Conservation (phyloP, 2,329 filamentous ascomycete genomes). For the Aspergillus fijiensis region DNA sequence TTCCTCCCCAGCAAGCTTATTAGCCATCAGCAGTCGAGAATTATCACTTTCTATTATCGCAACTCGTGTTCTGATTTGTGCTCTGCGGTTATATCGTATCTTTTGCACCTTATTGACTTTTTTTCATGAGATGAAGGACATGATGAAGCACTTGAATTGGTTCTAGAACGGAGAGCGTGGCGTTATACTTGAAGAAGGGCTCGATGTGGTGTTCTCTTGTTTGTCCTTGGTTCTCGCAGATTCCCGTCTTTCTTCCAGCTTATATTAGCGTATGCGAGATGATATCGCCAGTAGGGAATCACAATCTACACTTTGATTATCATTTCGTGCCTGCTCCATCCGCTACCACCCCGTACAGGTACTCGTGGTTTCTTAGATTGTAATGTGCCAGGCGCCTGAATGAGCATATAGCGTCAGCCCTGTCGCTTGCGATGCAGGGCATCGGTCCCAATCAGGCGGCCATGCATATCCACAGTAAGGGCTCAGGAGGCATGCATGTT, state of each 20-base stretch:
- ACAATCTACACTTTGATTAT: background rate
- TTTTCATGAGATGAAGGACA: constrained; percentile 15
- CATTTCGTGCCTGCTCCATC: background rate
- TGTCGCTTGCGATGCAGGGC: background rate
- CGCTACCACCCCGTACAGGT: background rate
- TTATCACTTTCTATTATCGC: background rate
- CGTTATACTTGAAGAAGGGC: constrained; percentile 11
- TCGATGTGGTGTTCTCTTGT: constrained; percentile 2
- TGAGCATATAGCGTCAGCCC: background rate
- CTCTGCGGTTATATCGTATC: constrained; percentile 1
- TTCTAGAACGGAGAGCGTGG: constrained; percentile 29
- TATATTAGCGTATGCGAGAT: background rate
- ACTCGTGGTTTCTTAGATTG: background rate
- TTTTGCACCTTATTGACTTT: background rate
- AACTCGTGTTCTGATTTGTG: background rate
- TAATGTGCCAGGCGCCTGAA: background rate
- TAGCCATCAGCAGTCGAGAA: constrained; percentile 13
- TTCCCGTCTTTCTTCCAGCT: background rate
- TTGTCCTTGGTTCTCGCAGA: background rate
- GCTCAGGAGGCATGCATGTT: background rate
- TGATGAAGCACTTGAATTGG: constrained; percentile 29
- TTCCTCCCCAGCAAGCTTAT: constrained; percentile 38
- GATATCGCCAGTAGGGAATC: background rate
- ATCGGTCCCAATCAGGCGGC: background rate
- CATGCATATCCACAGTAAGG: background rate